Base-by-base conservation (phyloP, 768 basidiomycete species). In the Myochromella boudieri region DNA sequence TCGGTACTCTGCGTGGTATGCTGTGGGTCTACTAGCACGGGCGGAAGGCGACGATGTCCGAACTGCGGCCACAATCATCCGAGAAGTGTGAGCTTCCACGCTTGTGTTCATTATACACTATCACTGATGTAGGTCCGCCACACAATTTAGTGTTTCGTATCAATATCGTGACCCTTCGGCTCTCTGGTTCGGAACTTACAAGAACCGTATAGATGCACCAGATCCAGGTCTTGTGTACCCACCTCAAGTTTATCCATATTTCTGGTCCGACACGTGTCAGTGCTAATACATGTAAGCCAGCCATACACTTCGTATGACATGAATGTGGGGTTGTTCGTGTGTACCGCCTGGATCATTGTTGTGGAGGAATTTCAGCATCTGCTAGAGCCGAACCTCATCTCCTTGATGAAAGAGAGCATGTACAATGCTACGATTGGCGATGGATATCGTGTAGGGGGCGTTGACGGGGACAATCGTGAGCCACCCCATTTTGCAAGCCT, bases 361-460 rank as follows among this genome's bases (percentile, higher is more conserved):
- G 57, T 66, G 49, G 64, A 63, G 47, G 61, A 64, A 39, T 66
- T 66, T 46, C 53, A 52, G 24, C 53, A 61, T 37, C 48, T 66
- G 5, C 45, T 66, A 20, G 55, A 61, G 25, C 58, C 61, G 9
- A 37, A 43, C n/a, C 27, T 66, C 20, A 51, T 64, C 0, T 33
- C 27, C 3, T 44, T 64, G 17, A 58, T 66, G 42, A 58, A 63
- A 40, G 20, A 54, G 32, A 66, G 64, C 41, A 63, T 66, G 64
- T 66, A 63, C 42, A 64, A 66, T 44, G 60, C 64, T 11, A 66
- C 61, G 4, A 49, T 66, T 14, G 64, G 64, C 3, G 64, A 66
- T 37, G 63, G 63, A 3, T 64, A 64, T 48, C 57, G 64, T 15
- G 60, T 64, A 20, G 63, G 60, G 1, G 64, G 64, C 3, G 49